Evolutionary conservation across 2,329 filamentous ascomycete genomes (phyloP), one percentile per base, ranked within the genome.

Genomic region (Colletotrichum liaoningense): DNA sequence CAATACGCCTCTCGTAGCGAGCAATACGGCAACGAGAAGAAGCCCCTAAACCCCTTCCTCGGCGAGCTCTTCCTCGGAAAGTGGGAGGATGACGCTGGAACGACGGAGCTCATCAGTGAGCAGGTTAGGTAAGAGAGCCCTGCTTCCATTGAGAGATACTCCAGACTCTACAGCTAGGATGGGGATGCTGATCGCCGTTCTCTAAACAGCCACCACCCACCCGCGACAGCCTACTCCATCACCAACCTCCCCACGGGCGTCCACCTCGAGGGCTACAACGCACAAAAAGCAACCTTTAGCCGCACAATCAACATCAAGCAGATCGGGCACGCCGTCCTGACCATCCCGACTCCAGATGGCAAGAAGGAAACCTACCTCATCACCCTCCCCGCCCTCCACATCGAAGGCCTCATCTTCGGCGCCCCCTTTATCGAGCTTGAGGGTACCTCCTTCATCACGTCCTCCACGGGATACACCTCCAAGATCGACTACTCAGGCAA

Each of bases 221-320:
- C 97, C 2, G 95, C 95, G 46, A 99, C 96, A 1, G 97, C 96
- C 56, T 99, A 98, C 86, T 93, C 91, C 81, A 97, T 98, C 81
- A 93, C 91, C 84, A 98, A 99, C 84, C 86, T 93, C 75, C 91
- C 94, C 80, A 91, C 97, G 75, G 95, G 95, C 72, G 91, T 98
- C 63, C 88, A 88, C 79, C 85, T 93, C n/a, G 87, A 93, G 85
- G 96, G 96, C 66, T 98, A 98, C 86, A 98, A 98, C 80, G 96
- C 94, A 19, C 97, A 98, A 81, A 98, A 98, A 83, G 95, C 96
- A 4, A 97, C 95, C 19, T 98, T 99, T 84, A 94, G 93, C 75
- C 93, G 93, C 77, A 98, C 96, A 57, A 98, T 98, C 83, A 93
- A 96, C 79, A 93, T 99, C 80, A 98, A 97, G 88, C 95, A 97